These are phyloP conservation scores for Fraxinus sp. DNA, from an alignment of 305 asterid genomes.

Conservation along the genomic window DNA sequence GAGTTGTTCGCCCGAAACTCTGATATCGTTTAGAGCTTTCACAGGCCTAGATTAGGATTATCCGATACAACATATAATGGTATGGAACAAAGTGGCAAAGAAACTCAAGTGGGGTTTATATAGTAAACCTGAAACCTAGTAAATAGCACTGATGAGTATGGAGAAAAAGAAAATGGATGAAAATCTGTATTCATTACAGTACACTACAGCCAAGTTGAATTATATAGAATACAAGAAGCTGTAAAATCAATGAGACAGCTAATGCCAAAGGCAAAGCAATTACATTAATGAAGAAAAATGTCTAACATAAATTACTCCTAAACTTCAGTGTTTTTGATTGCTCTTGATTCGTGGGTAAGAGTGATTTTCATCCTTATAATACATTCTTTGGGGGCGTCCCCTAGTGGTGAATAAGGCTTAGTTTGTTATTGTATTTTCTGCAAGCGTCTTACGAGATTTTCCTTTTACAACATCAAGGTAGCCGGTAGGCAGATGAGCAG, in stretches of 20 bases:
- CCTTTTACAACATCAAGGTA: neutral
- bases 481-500: neutral
- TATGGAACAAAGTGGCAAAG: neutral
- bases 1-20: neutral
- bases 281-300: neutral
- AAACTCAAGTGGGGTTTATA: neutral
- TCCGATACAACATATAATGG: neutral
- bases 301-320: neutral
- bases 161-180: neutral
- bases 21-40: neutral
- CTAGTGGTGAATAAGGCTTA: neutral
- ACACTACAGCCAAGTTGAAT: neutral
- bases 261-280: neutral
- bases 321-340: neutral
- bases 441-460: neutral
- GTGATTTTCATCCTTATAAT: neutral
- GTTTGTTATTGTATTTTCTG: neutral
- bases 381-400: neutral
- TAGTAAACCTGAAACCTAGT: neutral
- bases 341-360: neutral
- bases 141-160: neutral
- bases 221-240: neutral
- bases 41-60: neutral
- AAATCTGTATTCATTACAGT: neutral
- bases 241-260: neutral